phyloP scores from a whole-genome alignment of 2,329 filamentous ascomycete genomes.

The Lecanicillium sp. region DNA sequence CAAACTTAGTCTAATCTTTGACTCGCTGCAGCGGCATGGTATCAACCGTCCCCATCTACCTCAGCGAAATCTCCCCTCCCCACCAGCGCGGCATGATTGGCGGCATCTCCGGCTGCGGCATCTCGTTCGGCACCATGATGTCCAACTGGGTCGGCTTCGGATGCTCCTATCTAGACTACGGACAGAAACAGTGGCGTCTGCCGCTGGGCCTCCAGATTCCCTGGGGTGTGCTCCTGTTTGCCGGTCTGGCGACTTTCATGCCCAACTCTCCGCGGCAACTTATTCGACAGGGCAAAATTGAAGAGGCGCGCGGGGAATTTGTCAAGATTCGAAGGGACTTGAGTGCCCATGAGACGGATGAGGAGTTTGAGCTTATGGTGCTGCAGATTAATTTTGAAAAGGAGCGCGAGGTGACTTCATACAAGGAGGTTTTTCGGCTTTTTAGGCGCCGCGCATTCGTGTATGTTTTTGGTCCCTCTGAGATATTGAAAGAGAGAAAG shows the following conservation, averaged over 20 bases:
- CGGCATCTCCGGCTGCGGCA: slow-evolving; percentile 39
- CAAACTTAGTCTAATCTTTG: background rate
- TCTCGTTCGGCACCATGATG: slow-evolving; percentile 28
- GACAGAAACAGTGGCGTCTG: slow-evolving; percentile 44
- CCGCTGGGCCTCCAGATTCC: slow-evolving; percentile 47
- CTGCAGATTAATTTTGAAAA: slow-evolving; percentile 49
- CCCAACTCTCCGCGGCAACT: slow-evolving; percentile 25
- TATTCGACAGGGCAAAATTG: slow-evolving; percentile 38
- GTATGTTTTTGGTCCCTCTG: too few relatives aligned
- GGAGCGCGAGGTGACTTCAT: slow-evolving; percentile 43
- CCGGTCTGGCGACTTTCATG: slow-evolving; percentile 22
- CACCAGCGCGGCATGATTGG: slow-evolving; percentile 42
- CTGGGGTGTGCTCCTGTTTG: slow-evolving; percentile 45
- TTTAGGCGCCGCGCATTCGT: slow-evolving; percentile 44
- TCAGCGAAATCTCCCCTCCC: slow-evolving; percentile 43
- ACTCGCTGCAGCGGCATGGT: slow-evolving; percentile 30
- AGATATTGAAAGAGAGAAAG: too few relatives aligned
- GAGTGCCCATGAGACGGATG: slow-evolving; percentile 30
- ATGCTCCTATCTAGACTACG: slow-evolving; percentile 41
- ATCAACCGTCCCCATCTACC: slow-evolving; percentile 45
- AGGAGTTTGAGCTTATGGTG: slow-evolving; percentile 46
- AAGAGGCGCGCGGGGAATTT: slow-evolving; percentile 39
- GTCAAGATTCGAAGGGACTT: slow-evolving; percentile 37
- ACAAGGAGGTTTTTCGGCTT: slow-evolving; percentile 40
- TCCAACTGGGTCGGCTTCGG: slow-evolving; percentile 45